These are phyloP conservation scores for Radiomyces spectabilis DNA, from an alignment of 192 early-diverging fungal genomes.

Conservation along the genomic window DNA sequence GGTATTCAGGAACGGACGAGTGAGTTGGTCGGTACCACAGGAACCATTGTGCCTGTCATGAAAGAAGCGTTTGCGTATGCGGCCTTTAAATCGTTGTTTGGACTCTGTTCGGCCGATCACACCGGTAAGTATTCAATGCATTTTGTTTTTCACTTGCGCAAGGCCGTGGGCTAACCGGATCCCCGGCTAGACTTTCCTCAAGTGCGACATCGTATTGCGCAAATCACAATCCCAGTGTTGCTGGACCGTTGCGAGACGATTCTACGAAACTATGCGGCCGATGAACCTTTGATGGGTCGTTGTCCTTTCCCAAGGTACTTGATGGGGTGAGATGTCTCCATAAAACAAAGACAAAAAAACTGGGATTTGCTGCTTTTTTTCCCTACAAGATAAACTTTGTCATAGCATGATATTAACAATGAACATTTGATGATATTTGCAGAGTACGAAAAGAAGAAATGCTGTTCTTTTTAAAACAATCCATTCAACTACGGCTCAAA, in stretches of 20 bases:
- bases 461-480: slow-evolving; percentile 38
- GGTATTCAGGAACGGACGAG: slow-evolving; percentile 5
- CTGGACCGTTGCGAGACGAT: slow-evolving; percentile 53
- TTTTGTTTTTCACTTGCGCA: neutral
- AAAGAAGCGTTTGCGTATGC: slow-evolving; percentile 63
- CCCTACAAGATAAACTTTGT: neutral
- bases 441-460: slow-evolving; percentile 59
- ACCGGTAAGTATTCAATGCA: slow-evolving; percentile 20
- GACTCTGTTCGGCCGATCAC: slow-evolving; percentile 47
- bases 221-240: slow-evolving; percentile 51
- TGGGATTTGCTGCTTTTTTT: neutral
- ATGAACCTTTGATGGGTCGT: slow-evolving; percentile 59
- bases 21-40: slow-evolving; percentile 36
- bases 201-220: slow-evolving; percentile 49
- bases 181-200: slow-evolving; percentile 27
- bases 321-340: slow-evolving; percentile 31
- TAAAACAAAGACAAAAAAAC: neutral
- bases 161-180: neutral
- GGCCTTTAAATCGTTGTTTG: slow-evolving; percentile 55
- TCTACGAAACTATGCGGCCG: slow-evolving; percentile 51
- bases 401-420: slow-evolving; percentile 5
- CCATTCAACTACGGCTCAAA: slow-evolving; percentile 41
- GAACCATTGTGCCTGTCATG: slow-evolving; percentile 51
- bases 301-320: slow-evolving; percentile 61
- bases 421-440: neutral